phyloP scores from a whole-genome alignment of 352 stramenopile species.

The Phytophthora kernoviae region DNA sequence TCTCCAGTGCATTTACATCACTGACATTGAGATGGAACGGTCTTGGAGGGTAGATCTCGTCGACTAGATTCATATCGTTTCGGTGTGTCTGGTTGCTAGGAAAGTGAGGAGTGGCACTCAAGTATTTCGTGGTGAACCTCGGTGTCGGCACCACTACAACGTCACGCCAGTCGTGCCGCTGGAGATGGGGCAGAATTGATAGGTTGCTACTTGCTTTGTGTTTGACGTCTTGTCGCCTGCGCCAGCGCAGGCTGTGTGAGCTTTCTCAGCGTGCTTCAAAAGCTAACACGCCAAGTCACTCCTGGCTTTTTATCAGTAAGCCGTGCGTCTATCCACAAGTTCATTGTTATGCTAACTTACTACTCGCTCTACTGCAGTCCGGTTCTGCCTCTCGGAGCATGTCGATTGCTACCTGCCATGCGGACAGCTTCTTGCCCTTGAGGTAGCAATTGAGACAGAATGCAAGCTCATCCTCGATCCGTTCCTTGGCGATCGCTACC shows the following conservation, averaged over 20 bases:
- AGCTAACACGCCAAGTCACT: too few relatives aligned
- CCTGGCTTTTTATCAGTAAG: too few relatives aligned
- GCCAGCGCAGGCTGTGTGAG: constrained; percentile 14
- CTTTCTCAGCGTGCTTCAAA: too few relatives aligned
- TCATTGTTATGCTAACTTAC: neutral
- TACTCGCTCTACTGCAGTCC: neutral
- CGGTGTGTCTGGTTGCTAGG: neutral
- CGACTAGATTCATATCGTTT: neutral
- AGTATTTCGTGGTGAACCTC: neutral
- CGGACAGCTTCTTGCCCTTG: constrained; percentile 23
- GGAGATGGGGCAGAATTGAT: neutral
- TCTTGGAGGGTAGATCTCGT: constrained; percentile 13
- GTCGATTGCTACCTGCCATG: constrained; percentile 26
- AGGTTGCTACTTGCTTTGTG: neutral
- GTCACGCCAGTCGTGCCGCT: neutral
- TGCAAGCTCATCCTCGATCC: constrained; percentile 25
- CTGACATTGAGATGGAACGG: constrained; percentile 32
- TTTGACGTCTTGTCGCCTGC: constrained; percentile 4
- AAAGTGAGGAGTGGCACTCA: neutral
- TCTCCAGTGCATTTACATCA: constrained; percentile 37
- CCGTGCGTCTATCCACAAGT: constrained; percentile 1
- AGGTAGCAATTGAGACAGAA: constrained; percentile 47
- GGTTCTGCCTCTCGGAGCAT: constrained; percentile 6
- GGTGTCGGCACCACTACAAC: neutral
- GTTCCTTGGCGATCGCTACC: constrained; percentile 27